Base-by-base conservation (phyloP, 306 rosid species). In the Phaseolus lunatus region DNA sequence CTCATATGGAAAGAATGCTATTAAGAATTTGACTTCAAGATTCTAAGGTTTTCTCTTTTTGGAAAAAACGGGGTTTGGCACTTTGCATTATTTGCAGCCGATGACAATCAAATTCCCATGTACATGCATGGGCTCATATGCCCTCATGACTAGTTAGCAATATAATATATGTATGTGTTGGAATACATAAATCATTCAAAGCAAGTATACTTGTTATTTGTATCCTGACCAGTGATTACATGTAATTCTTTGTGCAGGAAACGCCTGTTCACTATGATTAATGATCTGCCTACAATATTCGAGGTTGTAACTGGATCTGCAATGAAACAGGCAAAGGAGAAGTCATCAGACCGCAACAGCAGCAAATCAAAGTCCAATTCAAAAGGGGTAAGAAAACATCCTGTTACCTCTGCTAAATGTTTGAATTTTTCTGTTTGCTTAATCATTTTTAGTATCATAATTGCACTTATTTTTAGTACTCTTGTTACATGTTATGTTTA, bases 251-350 rank as follows among this genome's bases (percentile, higher is more conserved):
- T 43, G 35, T 66, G 70, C 84, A 89, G 93, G 86, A 84, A 82
- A 48, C 91, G 88, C 22, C 87, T 90, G 59, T 90, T 90, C 84
- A 66, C 78, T 62, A 70, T 85, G 90, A 88, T 88, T 75, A 90
- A 90, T 83, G 93, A 90, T 79, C 67, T 85, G 68, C 96, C 96
- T 0, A 85, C 96, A 9, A 74, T 90, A 62, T 87, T 76, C 79
- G 96, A 90, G 86, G 84, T 84, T 57, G 87, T 87, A 78, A 80
- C 89, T 2, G 89, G 88, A 73, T 23, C 59, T 53, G 72, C 79
- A 48, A 88, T 84, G 86, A 90, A 80, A 75, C 88, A 80, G 76
- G 20, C 82, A 1, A 89, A 86, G 85, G 93, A 87, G 74, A 92
- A 86, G 87, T 75, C 92, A 37, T 73, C 91, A 74, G 88, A 87